Base-by-base conservation (phyloP, 768 basidiomycete genomes). In the Leccinellum luteum region DNA sequence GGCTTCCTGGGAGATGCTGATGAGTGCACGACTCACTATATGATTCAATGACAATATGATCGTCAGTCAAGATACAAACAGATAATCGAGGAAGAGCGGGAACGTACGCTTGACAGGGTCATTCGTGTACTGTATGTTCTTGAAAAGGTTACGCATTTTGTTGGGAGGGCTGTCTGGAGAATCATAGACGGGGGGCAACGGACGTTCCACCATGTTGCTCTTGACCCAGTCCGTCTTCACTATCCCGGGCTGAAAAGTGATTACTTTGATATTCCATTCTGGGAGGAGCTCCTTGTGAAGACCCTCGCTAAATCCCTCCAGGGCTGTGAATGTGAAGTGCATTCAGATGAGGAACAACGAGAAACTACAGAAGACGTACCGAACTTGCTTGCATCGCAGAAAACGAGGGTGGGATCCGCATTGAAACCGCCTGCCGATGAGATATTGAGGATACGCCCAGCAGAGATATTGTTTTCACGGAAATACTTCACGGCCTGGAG, bases 251-350 rank as follows among this genome's bases (percentile, higher is more conserved):
- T 68, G 64, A 17, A 63, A 30, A n/a, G 14, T 17, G 30, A 67
- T 63, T 7, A 70, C 48, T 48, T 60, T 69, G 38, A 69, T 70
- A 35, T 69, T 69, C 68, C 68, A 69, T 21, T 68, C 64, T 1
- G 67, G 51, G 12, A 6, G 44, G 0, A 69, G 66, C 27, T 69
- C 68, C 45, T 62, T 62, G 9, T 69, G 52, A 3, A 69, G 58
- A 3, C 19, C 54, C 35, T 69, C 69, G 9, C 64, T 57, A 35
- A 69, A 69, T 7, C 69, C 68, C 47, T 71, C 69, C 34, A 69
- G 57, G 0, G 68, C 69, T 69, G 28, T 34, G 14, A 32, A 31
- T 71, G 28, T 35, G 17, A 28, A 38, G 3, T 7, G 14, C 9
- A 3, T 9, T 57, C 12, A 49, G 44, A 30, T 14, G 1, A 5